A percentile compares a stretch with the other conserved stretches of the same genome.
Conservation (phyloP, 2,329 filamentous ascomycete genomes). For the Penicillium sclerotigenum region DNA sequence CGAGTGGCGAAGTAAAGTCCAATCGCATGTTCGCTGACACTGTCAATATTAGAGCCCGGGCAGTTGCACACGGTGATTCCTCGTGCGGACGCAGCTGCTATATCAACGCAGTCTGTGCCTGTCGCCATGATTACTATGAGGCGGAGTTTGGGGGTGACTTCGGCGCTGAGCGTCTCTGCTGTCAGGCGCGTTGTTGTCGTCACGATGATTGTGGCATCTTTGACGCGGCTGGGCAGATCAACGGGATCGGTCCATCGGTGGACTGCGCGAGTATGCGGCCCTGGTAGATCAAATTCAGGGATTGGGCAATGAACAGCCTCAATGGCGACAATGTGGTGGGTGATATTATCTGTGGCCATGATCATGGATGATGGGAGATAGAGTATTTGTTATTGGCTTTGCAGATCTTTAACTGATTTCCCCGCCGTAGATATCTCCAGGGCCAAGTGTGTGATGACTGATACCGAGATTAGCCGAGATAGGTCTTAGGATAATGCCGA, state of each 20-base stretch:
- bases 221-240: conserved; percentile 37
- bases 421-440: not conserved
- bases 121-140: conserved; percentile 48
- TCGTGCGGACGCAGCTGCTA: conserved; percentile 40
- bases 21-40: conserved; percentile 51
- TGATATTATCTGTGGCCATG: conserved; percentile 19
- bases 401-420: not conserved
- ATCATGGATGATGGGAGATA: not conserved
- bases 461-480: conserved; percentile 5
- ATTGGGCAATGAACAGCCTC: conserved; percentile 45
- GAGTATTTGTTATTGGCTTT: not conserved
- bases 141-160: conserved; percentile 43
- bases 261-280: conserved; percentile 36
- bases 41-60: conserved; percentile 47
- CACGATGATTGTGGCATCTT: conserved; percentile 49
- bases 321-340: conserved; percentile 48
- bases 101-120: conserved; percentile 49
- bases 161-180: conserved; percentile 38
- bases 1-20: conserved; percentile 50
- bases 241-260: conserved; percentile 36
- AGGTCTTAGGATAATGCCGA: not conserved
- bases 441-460: not conserved
- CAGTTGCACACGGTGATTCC: conserved; percentile 48
- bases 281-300: conserved; percentile 42
- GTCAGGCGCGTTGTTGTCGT: conserved; percentile 34